A percentile compares a stretch with the other conserved stretches of the same genome.
Evolutionary conservation across 2,329 filamentous ascomycete species (phyloP).

Genomic region (Cladophialophora exuberans): DNA sequence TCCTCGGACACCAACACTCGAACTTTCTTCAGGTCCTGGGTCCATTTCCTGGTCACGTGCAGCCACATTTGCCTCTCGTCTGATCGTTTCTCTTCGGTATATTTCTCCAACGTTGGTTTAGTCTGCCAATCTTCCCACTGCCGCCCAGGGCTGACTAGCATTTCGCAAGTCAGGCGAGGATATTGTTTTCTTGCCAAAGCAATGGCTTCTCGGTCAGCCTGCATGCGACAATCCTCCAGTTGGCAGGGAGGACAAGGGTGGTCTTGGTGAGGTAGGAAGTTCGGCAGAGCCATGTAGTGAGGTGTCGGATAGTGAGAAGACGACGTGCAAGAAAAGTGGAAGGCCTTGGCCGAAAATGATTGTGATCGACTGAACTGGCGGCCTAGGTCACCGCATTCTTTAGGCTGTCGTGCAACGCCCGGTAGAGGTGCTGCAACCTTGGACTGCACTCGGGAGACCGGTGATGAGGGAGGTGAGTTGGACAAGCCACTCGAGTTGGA

Average conservation of each 20-base stretch:
- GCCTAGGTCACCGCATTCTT: slow-evolving; percentile 24
- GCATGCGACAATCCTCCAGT: slow-evolving; percentile 25
- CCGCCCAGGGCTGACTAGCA: slow-evolving; percentile 31
- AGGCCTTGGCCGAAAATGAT: slow-evolving; percentile 23
- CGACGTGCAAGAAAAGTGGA: slow-evolving; percentile 32
- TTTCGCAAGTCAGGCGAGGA: slow-evolving; percentile 32
- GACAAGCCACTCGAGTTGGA: slow-evolving; percentile 17
- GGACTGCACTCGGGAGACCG: slow-evolving; percentile 17
- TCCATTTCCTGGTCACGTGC: slow-evolving; percentile 33
- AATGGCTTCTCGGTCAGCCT: slow-evolving; percentile 27
- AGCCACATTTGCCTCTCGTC: slow-evolving; percentile 34
- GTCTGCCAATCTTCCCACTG: slow-evolving; percentile 31
- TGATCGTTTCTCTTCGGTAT: slow-evolving; percentile 31
- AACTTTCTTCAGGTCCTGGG: slow-evolving; percentile 32
- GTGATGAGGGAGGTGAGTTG: slow-evolving; percentile 25
- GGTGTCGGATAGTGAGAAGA: slow-evolving; percentile 27
- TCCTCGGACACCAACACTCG: slow-evolving; percentile 32
- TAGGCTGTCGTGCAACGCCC: slow-evolving; percentile 27
- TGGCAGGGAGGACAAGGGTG: slow-evolving; percentile 34
- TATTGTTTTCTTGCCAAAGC: slow-evolving; percentile 23
- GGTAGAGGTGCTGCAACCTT: slow-evolving; percentile 28
- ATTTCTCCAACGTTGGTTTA: slow-evolving; percentile 30
- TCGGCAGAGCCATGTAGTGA: slow-evolving; percentile 32
- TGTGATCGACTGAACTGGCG: slow-evolving; percentile 19
- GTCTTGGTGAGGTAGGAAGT: slow-evolving; percentile 33